Evolutionary conservation across 495 filamentous ascomycete genomes (phyloP).

Genomic region (Physcia stellaris): DNA sequence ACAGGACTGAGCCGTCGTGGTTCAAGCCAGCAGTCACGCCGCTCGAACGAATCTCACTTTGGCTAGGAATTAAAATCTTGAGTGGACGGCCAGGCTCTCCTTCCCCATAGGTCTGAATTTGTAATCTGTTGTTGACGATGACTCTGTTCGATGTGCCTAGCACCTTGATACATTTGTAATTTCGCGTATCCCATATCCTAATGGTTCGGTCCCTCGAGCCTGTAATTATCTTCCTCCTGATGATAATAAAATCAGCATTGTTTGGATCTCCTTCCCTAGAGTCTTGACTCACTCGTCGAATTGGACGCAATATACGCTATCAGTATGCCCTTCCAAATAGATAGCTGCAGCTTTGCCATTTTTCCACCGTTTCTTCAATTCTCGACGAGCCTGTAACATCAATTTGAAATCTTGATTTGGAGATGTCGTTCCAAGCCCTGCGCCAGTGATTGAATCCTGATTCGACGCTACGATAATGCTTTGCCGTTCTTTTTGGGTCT

Average conservation of each 20-base stretch:
- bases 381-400: slow-evolving; percentile 61
- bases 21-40: slow-evolving; percentile 19
- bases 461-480: slow-evolving; percentile 9
- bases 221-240: slow-evolving; percentile 83
- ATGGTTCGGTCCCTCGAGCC: slow-evolving; percentile 92
- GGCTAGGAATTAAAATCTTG: slow-evolving; percentile 6
- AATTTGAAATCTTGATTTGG: slow-evolving; percentile 67
- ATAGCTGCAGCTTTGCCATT: slow-evolving; percentile 62
- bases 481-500: slow-evolving; percentile 28
- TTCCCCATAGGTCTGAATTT: slow-evolving; percentile 6
- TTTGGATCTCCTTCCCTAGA: background rate
- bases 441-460: slow-evolving; percentile 14
- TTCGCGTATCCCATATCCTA: slow-evolving; percentile 86
- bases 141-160: slow-evolving; percentile 13
- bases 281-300: slow-evolving; percentile 70
- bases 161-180: slow-evolving; percentile 65
- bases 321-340: slow-evolving; percentile 81
- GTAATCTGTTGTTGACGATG: slow-evolving; percentile 1
- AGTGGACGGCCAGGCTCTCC: slow-evolving; percentile 8
- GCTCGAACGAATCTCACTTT: background rate
- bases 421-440: slow-evolving; percentile 35
- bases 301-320: slow-evolving; percentile 94
- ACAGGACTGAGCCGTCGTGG: slow-evolving; percentile 85
- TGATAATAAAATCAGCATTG: no score
- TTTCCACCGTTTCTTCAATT: slow-evolving; percentile 68